Evolutionary conservation across 2,329 filamentous ascomycete species (phyloP), one percentile per base, ranked within the genome.

Genomic region (Aspergillus arachidicola): DNA sequence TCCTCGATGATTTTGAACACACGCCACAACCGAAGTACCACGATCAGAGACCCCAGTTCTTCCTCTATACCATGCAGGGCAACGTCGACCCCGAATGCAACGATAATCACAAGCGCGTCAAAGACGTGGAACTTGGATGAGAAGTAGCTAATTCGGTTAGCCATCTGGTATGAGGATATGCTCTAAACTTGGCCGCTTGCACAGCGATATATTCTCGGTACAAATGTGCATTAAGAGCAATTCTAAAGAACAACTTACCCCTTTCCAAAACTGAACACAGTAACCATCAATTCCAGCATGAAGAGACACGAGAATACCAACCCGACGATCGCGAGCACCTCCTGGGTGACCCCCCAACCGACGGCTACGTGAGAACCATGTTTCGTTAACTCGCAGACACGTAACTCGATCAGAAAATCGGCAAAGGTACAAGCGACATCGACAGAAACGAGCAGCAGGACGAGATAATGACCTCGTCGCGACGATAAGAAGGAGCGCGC

Each of bases 1-100:
- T 91, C 89, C 71, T 91, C 87, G 7, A 90, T 85, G 58, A 91
- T 89, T 79, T 91, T 90, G 73, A 90, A 86, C 51, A 91, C 83
- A 19, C 89, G 83, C 86, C 88, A 91, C 4, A 91, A 79, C 59
- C 89, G 86, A 51, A 91, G 78, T 4, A 90, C 81, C 32, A 91
- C 82, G 56, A 91, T 83, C n/a, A 91, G 79, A 0, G 87, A 89
- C 1, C 74, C 73, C 6, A 71, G 16, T 59, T 55, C 48, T 32
- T 32, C 48, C 16, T n/a, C 28, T 9, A 51, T 12, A 19, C 48
- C 48, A 32, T 51, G 48, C 1, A 51, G 28, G 12, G 16, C 19
- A 19, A 51, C 28, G 28, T 51, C 48, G 16, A 51, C 28, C 10
- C 16, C 48, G 28, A 51, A 51, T 7, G 48, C 48, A 19, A 51